Evolutionary conservation across 2,329 filamentous ascomycete species (phyloP), one percentile per base, ranked within the genome.

Genomic region (Xylariaceae sp.): DNA sequence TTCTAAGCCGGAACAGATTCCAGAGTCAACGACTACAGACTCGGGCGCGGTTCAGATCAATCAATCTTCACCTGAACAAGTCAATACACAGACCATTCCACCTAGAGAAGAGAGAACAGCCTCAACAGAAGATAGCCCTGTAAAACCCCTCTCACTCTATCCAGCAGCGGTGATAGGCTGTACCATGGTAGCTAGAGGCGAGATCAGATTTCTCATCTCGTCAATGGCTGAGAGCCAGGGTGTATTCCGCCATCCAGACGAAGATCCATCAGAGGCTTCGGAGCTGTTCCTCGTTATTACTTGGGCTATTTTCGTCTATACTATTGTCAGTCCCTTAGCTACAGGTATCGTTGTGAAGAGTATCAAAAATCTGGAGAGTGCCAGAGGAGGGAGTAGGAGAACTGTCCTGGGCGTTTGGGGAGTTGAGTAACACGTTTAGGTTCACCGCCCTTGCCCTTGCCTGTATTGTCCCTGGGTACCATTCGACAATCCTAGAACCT

Each of bases 151-250:
- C 3, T 90, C 86, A 0, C 70, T 89, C 1, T 86, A 90, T 55
- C 87, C 88, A 0, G 78, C 83, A 0, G 75, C 79, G 0, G 83
- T 92, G 2, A 70, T 92, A 0, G 84, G 84, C 0, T 73, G 79
- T 16, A 77, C 74, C 2, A 93, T 93, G 88, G 80, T 87, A 0
- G 83, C 88, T 0, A 77, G 88, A n/a, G 88, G 89, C 1, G 89
- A 94, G 65, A 89, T 93, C 33, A 88, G 88, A 0, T 90, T 90
- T 55, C 67, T 93, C 41, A 89, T 94, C 55, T 84, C 85, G 1
- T 82, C 85, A 0, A 67, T 91, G 0, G 86, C 86, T 0, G 78
- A 89, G 60, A 76, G 72, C 42, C 72, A 74, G 1, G 72, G 73
- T 0, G 67, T 78, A 13, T 79, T 79, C 45, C 55, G 54, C 2